These are phyloP conservation scores for Claviceps africana DNA, from an alignment of 2,329 filamentous ascomycete species.

Conservation along the genomic window DNA sequence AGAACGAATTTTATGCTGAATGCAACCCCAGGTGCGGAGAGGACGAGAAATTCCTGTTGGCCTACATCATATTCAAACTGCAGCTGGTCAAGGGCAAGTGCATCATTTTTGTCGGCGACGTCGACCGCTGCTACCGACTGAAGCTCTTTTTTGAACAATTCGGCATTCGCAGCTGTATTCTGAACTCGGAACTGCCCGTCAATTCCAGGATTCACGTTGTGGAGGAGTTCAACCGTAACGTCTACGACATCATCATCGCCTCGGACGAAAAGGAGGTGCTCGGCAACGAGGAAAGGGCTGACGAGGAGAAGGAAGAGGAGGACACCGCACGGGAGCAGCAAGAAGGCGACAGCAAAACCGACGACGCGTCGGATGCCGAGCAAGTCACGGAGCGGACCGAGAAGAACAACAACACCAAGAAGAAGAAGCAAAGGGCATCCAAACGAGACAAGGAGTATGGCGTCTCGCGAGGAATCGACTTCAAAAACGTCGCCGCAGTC, in stretches of 20 bases:
- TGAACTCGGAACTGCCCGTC: conserved; percentile 89
- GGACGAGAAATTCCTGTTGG: conserved; percentile 88
- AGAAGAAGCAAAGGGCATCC: conserved; percentile 30
- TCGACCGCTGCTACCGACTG: conserved; percentile 77
- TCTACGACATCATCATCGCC: conserved; percentile 97
- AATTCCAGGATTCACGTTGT: conserved; percentile 90
- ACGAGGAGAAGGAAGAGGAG: conserved; percentile 27
- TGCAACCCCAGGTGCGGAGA: conserved; percentile 55
- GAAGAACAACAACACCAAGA: background rate
- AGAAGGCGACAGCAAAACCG: background rate
- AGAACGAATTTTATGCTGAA: background rate
- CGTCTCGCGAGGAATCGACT: conserved; percentile 87
- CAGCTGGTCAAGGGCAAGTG: conserved; percentile 89
- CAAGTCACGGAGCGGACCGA: conserved; percentile 14
- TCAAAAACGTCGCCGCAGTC: conserved; percentile 85
- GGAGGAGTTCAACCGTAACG: conserved; percentile 89
- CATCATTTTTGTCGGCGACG: conserved; percentile 58
- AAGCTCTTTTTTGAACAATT: conserved; percentile 97
- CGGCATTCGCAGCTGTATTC: conserved; percentile 78
- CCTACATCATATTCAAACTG: conserved; percentile 90
- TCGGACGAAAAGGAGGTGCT: conserved; percentile 82
- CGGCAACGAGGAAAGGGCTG: conserved; percentile 42
- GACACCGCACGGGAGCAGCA: conserved; percentile 24
- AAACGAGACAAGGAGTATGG: conserved; percentile 77
- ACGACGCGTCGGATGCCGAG: conserved; percentile 9